phyloP scores from a whole-genome alignment of 225 moss, liverwort and hornwort species.

The Anthoceros angustus region DNA sequence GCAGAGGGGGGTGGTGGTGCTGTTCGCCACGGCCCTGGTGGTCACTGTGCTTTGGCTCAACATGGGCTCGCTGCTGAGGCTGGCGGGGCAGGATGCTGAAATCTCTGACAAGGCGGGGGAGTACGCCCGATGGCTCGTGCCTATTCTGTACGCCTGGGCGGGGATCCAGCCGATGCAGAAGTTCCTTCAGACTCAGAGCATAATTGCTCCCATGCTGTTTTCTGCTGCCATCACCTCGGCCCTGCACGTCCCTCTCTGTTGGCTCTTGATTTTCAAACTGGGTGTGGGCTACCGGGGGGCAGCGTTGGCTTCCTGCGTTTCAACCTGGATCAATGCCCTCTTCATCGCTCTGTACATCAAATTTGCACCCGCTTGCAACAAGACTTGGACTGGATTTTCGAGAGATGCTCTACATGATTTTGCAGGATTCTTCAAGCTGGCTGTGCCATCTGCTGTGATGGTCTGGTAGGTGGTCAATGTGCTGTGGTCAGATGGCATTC shows the following conservation, averaged over 20 bases:
- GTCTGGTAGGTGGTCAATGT: constrained; percentile 11
- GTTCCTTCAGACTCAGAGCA: constrained; percentile 38
- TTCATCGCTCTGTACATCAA: constrained; percentile 21
- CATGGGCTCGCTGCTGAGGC: constrained; percentile 18
- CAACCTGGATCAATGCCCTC: constrained; percentile 29
- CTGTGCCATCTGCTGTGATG: constrained; percentile 40
- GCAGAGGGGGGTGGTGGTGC: constrained; percentile 25
- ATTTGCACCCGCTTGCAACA: constrained; percentile 14
- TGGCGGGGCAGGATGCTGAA: constrained; percentile 22
- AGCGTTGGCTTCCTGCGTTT: constrained; percentile 32
- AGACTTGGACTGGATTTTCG: constrained; percentile 9
- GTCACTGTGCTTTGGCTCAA: constrained; percentile 27
- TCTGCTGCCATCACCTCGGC: constrained; percentile 21
- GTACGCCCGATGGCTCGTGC: constrained; percentile 22
- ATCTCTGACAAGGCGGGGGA: constrained; percentile 26
- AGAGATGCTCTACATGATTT: constrained; percentile 16
- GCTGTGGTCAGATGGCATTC: neutral
- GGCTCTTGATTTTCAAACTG: constrained; percentile 16
- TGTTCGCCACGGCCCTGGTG: constrained; percentile 15
- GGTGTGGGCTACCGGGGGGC: constrained; percentile 25
- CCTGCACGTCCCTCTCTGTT: constrained; percentile 25
- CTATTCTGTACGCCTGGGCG: constrained; percentile 22
- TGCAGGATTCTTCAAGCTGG: constrained; percentile 18
- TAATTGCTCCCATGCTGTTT: constrained; percentile 24
- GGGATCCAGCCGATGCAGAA: constrained; percentile 25